Evolutionary conservation across 805 yeast genomes (phyloP).

Genomic region (Monosporozyma aerobia): DNA sequence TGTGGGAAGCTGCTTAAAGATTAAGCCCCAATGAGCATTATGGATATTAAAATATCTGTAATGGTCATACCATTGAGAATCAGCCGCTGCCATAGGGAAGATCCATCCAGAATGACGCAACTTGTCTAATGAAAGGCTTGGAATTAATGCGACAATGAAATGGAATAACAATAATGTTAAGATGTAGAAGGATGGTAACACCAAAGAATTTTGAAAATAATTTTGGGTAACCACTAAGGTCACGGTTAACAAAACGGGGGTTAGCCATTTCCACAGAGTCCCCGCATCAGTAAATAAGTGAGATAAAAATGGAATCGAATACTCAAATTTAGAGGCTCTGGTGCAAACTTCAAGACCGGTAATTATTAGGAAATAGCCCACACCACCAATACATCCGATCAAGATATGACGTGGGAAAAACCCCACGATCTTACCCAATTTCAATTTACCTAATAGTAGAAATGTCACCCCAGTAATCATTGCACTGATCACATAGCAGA

Average conservation of each 20-base stretch:
- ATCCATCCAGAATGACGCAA: slow-evolving; percentile 81
- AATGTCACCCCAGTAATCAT: slow-evolving; percentile 82
- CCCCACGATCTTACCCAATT: slow-evolving; percentile 79
- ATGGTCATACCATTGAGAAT: slow-evolving; percentile 86
- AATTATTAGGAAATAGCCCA: slow-evolving; percentile 81
- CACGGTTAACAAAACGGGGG: slow-evolving; percentile 58
- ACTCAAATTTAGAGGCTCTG: slow-evolving; percentile 61
- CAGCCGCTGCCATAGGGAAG: slow-evolving; percentile 44
- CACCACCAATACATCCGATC: slow-evolving; percentile 98
- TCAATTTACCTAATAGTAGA: slow-evolving; percentile 64
- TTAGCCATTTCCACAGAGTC: slow-evolving; percentile 53
- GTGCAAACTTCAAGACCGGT: slow-evolving; percentile 93
- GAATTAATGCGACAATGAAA: slow-evolving; percentile 51
- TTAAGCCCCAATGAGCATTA: slow-evolving; percentile 64
- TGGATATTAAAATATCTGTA: slow-evolving; percentile 63
- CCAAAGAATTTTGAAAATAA: slow-evolving; percentile 51
- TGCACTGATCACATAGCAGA: slow-evolving; percentile 75
- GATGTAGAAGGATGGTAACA: slow-evolving; percentile 77
- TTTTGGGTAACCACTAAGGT: slow-evolving; percentile 56
- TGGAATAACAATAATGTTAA: slow-evolving; percentile 64
- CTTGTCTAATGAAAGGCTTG: slow-evolving; percentile 48
- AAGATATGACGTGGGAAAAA: slow-evolving; percentile 94
- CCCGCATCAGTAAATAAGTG: slow-evolving; percentile 31
- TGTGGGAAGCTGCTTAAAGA: slow-evolving; percentile 68
- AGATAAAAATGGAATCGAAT: slow-evolving; percentile 47